Evolutionary conservation across 148 eudicot genomes (phyloP).

Genomic region (Pouteria glomerata): DNA sequence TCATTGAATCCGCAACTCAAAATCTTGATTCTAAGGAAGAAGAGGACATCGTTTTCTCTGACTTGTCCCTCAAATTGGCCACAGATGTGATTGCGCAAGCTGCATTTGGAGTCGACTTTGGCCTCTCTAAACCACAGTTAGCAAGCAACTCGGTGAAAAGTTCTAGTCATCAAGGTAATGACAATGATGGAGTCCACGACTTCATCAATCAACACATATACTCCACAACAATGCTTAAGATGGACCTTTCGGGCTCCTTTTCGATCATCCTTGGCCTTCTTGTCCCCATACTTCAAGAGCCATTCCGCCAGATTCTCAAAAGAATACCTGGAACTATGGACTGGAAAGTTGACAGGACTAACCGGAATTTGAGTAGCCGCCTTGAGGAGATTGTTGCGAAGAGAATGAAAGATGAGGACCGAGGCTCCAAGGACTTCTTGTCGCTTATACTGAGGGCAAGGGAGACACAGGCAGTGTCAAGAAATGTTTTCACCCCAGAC

Average conservation of each 20-base stretch:
- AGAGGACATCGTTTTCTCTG: slow-evolving; percentile 50
- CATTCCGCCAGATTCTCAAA: slow-evolving; percentile 67
- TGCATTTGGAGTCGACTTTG: slow-evolving; percentile 83
- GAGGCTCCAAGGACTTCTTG: slow-evolving; percentile 66
- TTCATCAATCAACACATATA: slow-evolving; percentile 81
- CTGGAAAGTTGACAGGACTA: slow-evolving; percentile 61
- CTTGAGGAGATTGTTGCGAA: slow-evolving; percentile 55
- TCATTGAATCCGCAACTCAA: slow-evolving; percentile 47
- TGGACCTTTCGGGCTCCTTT: slow-evolving; percentile 88
- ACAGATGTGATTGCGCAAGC: slow-evolving; percentile 84
- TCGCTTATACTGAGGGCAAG: slow-evolving; percentile 68
- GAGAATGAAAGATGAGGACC: slow-evolving; percentile 35
- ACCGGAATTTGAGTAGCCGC: slow-evolving; percentile 41
- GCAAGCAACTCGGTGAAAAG: slow-evolving; percentile 14
- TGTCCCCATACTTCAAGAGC: slow-evolving; percentile 72
- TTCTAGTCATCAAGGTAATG: slow-evolving; percentile 6
- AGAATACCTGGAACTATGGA: slow-evolving; percentile 81
- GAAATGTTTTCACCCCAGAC: slow-evolving; percentile 56
- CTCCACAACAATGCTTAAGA: slow-evolving; percentile 79
- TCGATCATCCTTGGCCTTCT: slow-evolving; percentile 76
- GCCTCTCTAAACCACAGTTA: slow-evolving; percentile 55
- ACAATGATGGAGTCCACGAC: slow-evolving; percentile 32
- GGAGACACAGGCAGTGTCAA: slow-evolving; percentile 39
- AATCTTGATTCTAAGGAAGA: slow-evolving; percentile 30
- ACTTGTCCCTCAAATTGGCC: slow-evolving; percentile 67